phyloP scores from a whole-genome alignment of 169 alveolate genomes.

The Plasmodium knowlesi region DNA sequence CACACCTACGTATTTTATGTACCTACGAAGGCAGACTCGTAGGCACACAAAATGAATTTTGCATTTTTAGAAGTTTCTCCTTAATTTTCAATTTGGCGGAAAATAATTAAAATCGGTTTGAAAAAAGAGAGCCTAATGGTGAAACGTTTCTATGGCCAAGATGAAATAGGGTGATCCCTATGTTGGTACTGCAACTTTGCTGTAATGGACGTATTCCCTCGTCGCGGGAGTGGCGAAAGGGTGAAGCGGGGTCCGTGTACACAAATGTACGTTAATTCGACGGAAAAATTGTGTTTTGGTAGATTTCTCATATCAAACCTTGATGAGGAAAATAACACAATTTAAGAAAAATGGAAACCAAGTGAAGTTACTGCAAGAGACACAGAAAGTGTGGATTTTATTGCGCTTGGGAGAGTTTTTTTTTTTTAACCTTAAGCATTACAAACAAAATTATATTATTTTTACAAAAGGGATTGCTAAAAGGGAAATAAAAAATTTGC shows the following conservation, averaged over 20 bases:
- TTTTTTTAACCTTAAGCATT: neutral
- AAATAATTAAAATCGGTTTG: neutral
- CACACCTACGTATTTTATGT: neutral
- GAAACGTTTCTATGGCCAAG: neutral
- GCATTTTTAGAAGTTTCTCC: neutral
- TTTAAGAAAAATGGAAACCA: neutral
- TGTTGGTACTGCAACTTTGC: neutral
- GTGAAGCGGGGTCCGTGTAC: neutral
- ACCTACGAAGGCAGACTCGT: neutral
- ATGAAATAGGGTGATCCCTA: neutral
- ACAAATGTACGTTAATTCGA: neutral
- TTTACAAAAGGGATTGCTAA: neutral
- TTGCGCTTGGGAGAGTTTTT: conserved; percentile 1
- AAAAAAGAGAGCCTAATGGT: neutral
- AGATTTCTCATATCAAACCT: neutral
- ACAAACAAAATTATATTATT: neutral
- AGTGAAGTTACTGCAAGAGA: neutral
- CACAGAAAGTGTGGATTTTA: neutral
- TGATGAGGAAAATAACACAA: neutral
- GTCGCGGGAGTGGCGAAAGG: neutral
- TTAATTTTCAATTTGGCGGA: neutral
- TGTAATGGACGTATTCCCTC: neutral
- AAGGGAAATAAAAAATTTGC: neutral
- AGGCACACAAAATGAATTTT: neutral
- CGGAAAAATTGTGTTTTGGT: neutral